phyloP scores from a whole-genome alignment of 345 rosid species.

The Odontarrhena argentea region DNA sequence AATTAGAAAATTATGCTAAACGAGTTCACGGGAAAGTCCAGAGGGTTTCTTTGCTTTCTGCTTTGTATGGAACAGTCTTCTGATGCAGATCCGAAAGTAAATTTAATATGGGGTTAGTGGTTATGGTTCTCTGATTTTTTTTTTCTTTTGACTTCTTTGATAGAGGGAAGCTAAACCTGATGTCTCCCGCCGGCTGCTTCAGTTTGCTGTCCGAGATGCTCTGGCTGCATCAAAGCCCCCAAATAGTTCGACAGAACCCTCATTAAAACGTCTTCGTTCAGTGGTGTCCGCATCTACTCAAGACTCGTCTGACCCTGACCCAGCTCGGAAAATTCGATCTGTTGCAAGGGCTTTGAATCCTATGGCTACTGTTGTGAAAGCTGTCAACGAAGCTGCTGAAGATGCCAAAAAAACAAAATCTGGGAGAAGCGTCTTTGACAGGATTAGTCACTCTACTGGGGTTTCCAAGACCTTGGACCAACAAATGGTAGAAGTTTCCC shows the following conservation, averaged over 20 bases:
- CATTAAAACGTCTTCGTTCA: slow-evolving; percentile 82
- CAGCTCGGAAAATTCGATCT: slow-evolving; percentile 60
- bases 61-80: slow-evolving; percentile 16
- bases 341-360: slow-evolving; percentile 72
- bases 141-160: slow-evolving; percentile 31
- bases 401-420: slow-evolving; percentile 65
- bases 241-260: slow-evolving; percentile 51
- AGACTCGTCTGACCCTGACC: slow-evolving; percentile 47
- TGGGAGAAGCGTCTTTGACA: slow-evolving; percentile 85
- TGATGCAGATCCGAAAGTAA: slow-evolving; percentile 14
- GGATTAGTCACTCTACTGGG: slow-evolving; percentile 63
- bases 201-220: slow-evolving; percentile 96
- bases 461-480: slow-evolving; percentile 44
- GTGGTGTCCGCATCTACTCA: slow-evolving; percentile 68
- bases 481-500: slow-evolving; percentile 40
- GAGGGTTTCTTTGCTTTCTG: slow-evolving; percentile 13
- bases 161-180: slow-evolving; percentile 69
- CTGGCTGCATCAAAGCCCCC: slow-evolving; percentile 67
- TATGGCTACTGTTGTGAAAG: slow-evolving; percentile 77
- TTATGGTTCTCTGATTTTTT: slow-evolving; percentile 34
- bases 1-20: neutral
- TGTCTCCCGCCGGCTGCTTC: slow-evolving; percentile 89
- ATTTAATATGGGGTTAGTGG: slow-evolving; percentile 3
- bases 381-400: slow-evolving; percentile 89
- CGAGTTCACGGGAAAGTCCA: slow-evolving; percentile 20